Base-by-base conservation (phyloP, 2,329 filamentous ascomycete genomes). In the Knufia petricola region DNA sequence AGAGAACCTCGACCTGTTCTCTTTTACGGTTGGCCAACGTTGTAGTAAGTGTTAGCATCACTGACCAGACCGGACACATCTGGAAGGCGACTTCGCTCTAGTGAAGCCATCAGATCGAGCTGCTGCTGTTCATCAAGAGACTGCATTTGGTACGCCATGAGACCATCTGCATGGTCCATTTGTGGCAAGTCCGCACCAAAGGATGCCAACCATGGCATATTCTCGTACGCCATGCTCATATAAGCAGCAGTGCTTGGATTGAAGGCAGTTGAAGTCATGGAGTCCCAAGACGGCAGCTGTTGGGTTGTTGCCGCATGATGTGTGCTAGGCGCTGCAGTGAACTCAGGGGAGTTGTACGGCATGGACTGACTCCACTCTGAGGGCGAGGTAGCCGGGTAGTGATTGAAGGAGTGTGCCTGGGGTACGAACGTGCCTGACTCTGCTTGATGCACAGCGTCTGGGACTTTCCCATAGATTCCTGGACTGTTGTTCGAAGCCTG, bases 51-150 rank as follows among this genome's bases (percentile, higher is more conserved):
- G 45, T 65, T 61, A 24, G 66, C 64, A 48, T 69, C 65, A 46
- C 63, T 63, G 21, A 64, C 60, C 38, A 68, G 56, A 38, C 65
- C 62, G 1, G 68, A 69, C 7, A 71, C 64, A 53, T 70, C 68
- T 2, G 69, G 69, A 41, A 71, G 57, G 71, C 84, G 56, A 38
- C 54, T 63, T 7, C 67, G 60, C 64, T 92, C 85, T 28, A 94
- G 74, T 42, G 81, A 81, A 48, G 82, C 79, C 84, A 94, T 87
- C 31, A 94, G 70, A 68, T 94, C 85, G 54, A 82, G 68, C 65
- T 92, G 87, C 65, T 94, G 86, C 60, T 87, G 78, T 54, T 88
- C 83, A 51, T 81, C 89, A 26, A 94, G 70, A 51, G 73, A 73
- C 75, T 85, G 55, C 81, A 87, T 59, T 79, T 79, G 51, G 74